Evolutionary conservation across 805 yeast genomes (phyloP).

Genomic region (Wickerhamiella qilinensis): DNA sequence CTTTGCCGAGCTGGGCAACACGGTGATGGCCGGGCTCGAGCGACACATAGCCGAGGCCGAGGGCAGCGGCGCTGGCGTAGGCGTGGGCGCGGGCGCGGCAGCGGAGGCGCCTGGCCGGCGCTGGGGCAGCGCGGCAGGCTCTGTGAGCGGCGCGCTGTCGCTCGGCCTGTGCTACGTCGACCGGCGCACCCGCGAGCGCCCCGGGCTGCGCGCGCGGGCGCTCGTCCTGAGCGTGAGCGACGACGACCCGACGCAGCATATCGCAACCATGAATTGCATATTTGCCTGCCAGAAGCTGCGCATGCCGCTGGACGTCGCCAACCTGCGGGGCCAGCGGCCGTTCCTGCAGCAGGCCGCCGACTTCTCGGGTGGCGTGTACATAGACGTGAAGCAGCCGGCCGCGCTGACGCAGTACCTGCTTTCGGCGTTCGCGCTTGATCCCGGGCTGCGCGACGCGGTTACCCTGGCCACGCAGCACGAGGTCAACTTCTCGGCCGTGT

Average conservation of each 20-base stretch:
- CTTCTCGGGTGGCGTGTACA: conserved; percentile 81
- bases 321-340: conserved; percentile 54
- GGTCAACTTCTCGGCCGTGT: conserved; percentile 88
- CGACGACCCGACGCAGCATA: conserved; percentile 66
- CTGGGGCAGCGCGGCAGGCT: conserved; percentile 37
- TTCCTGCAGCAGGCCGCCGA: conserved; percentile 93
- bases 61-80: conserved; percentile 7
- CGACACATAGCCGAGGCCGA: conserved; percentile 24
- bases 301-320: conserved; percentile 80
- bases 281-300: conserved; percentile 85
- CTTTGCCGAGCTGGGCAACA: conserved; percentile 63
- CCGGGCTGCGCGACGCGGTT: conserved; percentile 58
- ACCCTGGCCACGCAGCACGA: conserved; percentile 69
- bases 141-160: conserved; percentile 51
- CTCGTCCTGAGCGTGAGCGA: conserved; percentile 50
- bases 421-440: conserved; percentile 77
- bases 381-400: conserved; percentile 45
- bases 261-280: conserved; percentile 87
- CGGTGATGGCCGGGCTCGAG: conserved; percentile 45
- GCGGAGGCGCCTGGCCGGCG: conserved; percentile 26
- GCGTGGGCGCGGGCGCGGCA: too few relatives aligned
- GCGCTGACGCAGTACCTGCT: conserved; percentile 71
- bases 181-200: conserved; percentile 31
- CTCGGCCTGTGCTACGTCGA: conserved; percentile 62
- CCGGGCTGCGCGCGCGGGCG: conserved; percentile 45